A percentile compares a stretch with the other conserved stretches of the same genome.
Conservation (phyloP, 2,329 filamentous ascomycete species). For the Ophiostoma novo-ulmi region DNA sequence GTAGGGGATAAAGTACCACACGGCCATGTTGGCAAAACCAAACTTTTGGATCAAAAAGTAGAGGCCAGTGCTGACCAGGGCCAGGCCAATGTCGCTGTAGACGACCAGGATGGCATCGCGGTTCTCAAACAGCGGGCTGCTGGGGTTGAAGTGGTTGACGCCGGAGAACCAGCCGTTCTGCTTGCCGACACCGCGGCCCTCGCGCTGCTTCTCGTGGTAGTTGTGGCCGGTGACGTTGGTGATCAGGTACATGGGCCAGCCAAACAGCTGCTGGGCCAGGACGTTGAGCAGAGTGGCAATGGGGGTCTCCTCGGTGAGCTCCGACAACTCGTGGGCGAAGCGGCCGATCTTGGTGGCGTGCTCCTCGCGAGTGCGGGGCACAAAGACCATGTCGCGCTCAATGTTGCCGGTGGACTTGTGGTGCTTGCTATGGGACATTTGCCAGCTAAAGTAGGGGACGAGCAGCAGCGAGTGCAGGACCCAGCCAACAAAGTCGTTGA, state of each 20-base stretch:
- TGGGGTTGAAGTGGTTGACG: slow-evolving; percentile 92
- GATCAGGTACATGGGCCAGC: slow-evolving; percentile 88
- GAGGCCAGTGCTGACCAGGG: slow-evolving; percentile 57
- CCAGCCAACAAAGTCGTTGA: slow-evolving; percentile 93
- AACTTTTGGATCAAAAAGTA: slow-evolving; percentile 68
- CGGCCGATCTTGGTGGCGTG: slow-evolving; percentile 71
- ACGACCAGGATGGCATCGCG: slow-evolving; percentile 84
- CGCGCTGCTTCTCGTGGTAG: slow-evolving; percentile 81
- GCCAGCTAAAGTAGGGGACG: slow-evolving; percentile 97
- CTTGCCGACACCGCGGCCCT: slow-evolving; percentile 93
- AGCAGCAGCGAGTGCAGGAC: slow-evolving; percentile 80
- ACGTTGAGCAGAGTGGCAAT: slow-evolving; percentile 71
- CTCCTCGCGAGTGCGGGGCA: slow-evolving; percentile 83
- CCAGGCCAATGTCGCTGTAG: slow-evolving; percentile 77
- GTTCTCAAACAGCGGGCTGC: slow-evolving; percentile 83
- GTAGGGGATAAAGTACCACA: slow-evolving; percentile 95
- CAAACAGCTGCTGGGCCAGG: slow-evolving; percentile 78
- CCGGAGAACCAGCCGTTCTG: slow-evolving; percentile 70
- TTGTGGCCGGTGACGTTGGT: slow-evolving; percentile 96
- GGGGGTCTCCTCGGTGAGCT: slow-evolving; percentile 92
- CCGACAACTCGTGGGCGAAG: slow-evolving; percentile 72
- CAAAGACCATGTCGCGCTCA: slow-evolving; percentile 97
- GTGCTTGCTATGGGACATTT: slow-evolving; percentile 98
- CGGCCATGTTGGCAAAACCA: slow-evolving; percentile 77
- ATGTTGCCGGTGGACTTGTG: slow-evolving; percentile 98